A percentile compares a stretch with the other conserved stretches of the same genome.
These are phyloP conservation scores for Blastocystis sp. DNA, from an alignment of 352 stramenopile species.

Conservation along the genomic window DNA sequence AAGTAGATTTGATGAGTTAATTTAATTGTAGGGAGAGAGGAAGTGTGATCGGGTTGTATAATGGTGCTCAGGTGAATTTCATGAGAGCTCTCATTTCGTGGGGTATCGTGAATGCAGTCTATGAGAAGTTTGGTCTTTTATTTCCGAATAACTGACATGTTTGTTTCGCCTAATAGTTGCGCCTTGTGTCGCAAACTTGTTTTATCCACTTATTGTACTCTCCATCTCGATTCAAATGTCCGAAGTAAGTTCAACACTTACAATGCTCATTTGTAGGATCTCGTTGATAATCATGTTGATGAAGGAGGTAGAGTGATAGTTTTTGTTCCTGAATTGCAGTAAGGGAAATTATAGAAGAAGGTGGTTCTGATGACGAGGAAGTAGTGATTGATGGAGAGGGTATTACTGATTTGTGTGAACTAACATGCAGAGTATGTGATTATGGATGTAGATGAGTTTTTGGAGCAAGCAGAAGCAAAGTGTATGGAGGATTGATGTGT, in stretches of 20 bases:
- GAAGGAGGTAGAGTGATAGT: not conserved
- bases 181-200: not conserved
- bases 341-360: not conserved
- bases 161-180: not conserved
- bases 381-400: conserved; percentile 31
- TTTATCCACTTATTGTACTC: not conserved
- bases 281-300: not conserved
- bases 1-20: not conserved
- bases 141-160: conserved; percentile 65
- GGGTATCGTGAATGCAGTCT: conserved; percentile 81
- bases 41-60: conserved; percentile 72
- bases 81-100: conserved; percentile 77
- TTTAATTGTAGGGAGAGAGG: conserved; percentile 70
- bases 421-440: conserved; percentile 23
- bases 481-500: not conserved
- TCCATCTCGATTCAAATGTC: not conserved
- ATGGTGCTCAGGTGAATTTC: conserved; percentile 79
- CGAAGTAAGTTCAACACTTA: not conserved
- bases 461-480: conserved; percentile 23
- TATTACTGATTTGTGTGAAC: not conserved
- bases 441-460: conserved; percentile 54
- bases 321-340: not conserved
- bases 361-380: conserved; percentile 2
- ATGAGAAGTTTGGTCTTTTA: conserved; percentile 67
- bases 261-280: not conserved